These are phyloP conservation scores for Solanum sparsipilum DNA, from an alignment of 257 asterid species.

Conservation along the genomic window DNA sequence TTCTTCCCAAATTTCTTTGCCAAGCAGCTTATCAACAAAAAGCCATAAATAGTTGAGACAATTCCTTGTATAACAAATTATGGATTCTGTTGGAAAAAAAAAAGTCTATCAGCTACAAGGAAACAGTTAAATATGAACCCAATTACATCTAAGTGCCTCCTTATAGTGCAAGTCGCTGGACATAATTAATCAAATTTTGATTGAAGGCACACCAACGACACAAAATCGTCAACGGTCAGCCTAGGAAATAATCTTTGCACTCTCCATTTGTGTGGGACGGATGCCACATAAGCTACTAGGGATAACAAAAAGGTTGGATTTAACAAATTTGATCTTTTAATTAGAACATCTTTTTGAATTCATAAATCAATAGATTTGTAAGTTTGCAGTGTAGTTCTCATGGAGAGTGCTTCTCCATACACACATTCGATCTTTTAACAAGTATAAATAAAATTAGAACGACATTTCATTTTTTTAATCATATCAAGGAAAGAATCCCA, in stretches of 20 bases:
- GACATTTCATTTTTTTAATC: background rate
- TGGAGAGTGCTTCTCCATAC: background rate
- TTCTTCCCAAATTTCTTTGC: background rate
- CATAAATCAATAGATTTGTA: background rate
- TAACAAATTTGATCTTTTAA: background rate
- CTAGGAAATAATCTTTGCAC: background rate
- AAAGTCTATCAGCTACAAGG: background rate
- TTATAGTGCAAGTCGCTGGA: background rate
- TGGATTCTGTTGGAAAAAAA: background rate
- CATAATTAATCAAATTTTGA: background rate
- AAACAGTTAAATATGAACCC: background rate
- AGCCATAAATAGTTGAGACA: background rate
- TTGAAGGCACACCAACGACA: background rate
- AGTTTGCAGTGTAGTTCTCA: background rate
- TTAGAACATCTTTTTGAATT: background rate
- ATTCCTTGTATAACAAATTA: background rate
- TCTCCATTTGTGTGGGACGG: background rate
- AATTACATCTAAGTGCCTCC: background rate
- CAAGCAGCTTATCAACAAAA: background rate
- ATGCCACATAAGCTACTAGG: background rate
- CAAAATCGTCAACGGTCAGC: background rate
- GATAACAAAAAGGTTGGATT: background rate
- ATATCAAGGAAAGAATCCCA: conserved; percentile 3
- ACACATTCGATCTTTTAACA: background rate
- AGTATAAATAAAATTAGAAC: background rate